A percentile compares a stretch with the other conserved stretches of the same genome.
These are phyloP conservation scores for Citrullus amarus DNA, from an alignment of 306 rosid species.

Conservation along the genomic window DNA sequence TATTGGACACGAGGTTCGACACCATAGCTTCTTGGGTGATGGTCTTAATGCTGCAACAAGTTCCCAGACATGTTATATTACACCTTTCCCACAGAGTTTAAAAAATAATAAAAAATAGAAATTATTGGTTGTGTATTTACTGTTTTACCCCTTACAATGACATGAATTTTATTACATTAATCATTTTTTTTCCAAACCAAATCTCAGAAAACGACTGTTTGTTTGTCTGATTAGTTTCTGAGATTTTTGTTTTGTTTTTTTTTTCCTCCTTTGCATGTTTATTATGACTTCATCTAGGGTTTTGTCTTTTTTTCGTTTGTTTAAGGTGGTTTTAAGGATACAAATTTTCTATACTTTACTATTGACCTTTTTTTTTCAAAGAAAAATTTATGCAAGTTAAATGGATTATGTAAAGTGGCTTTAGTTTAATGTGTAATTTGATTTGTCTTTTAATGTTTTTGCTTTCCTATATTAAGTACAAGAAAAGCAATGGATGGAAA, in stretches of 20 bases:
- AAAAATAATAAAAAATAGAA: neutral
- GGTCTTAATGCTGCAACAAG: constrained; percentile 7
- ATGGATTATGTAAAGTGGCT: neutral
- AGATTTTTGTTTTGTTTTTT: neutral
- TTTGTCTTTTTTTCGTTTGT: neutral
- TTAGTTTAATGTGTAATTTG: neutral
- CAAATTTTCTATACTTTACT: neutral
- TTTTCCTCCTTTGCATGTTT: neutral
- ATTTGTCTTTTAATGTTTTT: neutral
- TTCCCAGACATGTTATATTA: constrained; percentile 4
- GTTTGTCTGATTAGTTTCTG: neutral
- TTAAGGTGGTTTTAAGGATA: neutral
- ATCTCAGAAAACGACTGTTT: neutral
- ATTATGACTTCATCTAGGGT: constrained; percentile 1
- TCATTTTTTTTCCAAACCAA: neutral
- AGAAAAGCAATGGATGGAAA: neutral
- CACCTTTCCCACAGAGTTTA: neutral
- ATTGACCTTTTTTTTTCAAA: neutral
- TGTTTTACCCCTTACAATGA: neutral
- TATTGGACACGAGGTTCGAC: neutral
- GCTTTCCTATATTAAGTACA: neutral
- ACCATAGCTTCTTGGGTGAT: constrained; percentile 4
- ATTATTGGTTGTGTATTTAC: neutral
- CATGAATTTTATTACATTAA: neutral
- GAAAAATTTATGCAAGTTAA: neutral